phyloP scores from a whole-genome alignment of 2,329 filamentous ascomycete genomes.

The Neospermospora avenae region DNA sequence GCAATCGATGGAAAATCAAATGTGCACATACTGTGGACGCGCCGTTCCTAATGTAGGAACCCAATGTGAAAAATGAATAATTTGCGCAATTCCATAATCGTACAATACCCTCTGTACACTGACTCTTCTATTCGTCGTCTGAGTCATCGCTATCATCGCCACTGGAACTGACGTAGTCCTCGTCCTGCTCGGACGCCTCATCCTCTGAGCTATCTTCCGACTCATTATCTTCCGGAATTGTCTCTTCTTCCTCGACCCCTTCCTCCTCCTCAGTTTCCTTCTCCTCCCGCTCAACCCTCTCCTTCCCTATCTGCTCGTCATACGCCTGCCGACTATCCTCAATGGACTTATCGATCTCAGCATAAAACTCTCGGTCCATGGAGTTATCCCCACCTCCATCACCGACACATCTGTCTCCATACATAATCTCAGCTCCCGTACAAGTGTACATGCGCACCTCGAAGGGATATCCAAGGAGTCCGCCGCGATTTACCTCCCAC shows the following conservation, averaged over 20 bases:
- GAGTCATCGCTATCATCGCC: too few species aligned
- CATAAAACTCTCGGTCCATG: too few species aligned
- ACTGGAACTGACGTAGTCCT: too few species aligned
- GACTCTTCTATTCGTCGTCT: background rate
- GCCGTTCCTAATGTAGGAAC: background rate
- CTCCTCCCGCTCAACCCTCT: too few species aligned
- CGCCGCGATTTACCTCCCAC: background rate
- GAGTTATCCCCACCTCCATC: background rate
- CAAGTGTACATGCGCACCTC: background rate
- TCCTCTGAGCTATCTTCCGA: too few species aligned
- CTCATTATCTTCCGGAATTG: too few species aligned
- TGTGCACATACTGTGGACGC: background rate
- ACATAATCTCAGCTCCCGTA: background rate
- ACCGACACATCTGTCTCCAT: background rate
- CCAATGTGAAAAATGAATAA: background rate
- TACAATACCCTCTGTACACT: background rate
- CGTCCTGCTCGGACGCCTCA: too few species aligned
- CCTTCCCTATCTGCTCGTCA: too few species aligned
- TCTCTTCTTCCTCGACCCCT: too few species aligned
- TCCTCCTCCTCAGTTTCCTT: too few species aligned
- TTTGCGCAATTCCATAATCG: background rate
- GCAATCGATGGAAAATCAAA: background rate
- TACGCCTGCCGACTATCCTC: too few species aligned
- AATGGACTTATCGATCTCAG: too few species aligned
- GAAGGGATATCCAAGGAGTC: background rate